Conservation (phyloP, 257 asterid genomes). For the Hygrophila difformis region DNA sequence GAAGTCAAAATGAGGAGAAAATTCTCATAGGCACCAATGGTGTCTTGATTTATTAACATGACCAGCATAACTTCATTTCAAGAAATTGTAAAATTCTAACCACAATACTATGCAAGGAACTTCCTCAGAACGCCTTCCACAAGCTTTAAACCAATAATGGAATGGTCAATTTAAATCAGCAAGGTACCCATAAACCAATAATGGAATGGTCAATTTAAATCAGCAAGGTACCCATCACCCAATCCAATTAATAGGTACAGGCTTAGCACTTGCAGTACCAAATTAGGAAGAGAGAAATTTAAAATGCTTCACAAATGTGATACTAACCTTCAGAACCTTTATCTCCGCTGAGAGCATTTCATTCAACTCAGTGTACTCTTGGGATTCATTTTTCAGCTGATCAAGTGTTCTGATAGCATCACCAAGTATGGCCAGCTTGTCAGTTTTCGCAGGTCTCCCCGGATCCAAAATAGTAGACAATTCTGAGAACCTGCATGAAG, state of each 20-base stretch:
- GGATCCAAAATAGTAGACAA: slow-evolving; percentile 67
- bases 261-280: not conserved
- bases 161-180: not conserved
- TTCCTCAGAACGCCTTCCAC: no score
- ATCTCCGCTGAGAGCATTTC: slow-evolving; percentile 73
- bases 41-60: not conserved
- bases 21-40: no score
- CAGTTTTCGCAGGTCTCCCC: slow-evolving; percentile 71
- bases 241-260: not conserved
- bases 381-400: slow-evolving; percentile 62
- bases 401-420: slow-evolving; percentile 64
- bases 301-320: not conserved
- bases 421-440: slow-evolving; percentile 75
- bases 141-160: slow-evolving; percentile 1
- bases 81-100: slow-evolving; percentile 1
- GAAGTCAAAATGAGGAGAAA: no score
- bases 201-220: not conserved
- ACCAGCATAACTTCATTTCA: not conserved
- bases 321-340: slow-evolving; percentile 63
- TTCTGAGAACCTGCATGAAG: slow-evolving; percentile 60
- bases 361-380: slow-evolving; percentile 56
- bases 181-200: slow-evolving; percentile 8
- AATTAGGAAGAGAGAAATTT: not conserved
- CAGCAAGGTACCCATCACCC: not conserved
- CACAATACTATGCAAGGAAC: not conserved